Percentiles rank a stretch among this genome's conserved stretches.
Conservation (phyloP, 164 flowering plant genomes). For the Houttuynia cordata region DNA sequence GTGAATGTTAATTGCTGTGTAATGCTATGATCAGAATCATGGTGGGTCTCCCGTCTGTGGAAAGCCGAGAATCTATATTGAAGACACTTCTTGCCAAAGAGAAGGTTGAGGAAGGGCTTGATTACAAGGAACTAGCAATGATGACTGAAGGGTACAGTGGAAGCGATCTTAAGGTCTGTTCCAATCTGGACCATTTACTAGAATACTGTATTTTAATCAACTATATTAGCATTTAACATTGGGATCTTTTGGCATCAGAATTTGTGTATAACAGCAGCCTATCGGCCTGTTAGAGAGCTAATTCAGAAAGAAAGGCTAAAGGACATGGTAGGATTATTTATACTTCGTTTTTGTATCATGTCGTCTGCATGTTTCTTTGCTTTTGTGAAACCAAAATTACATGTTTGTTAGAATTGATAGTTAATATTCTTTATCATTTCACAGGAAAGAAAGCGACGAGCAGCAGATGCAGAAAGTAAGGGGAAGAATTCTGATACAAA, state of each 20-base stretch:
- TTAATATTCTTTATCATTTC: neutral
- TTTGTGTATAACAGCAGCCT: slow-evolving; percentile 86
- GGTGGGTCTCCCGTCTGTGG: slow-evolving; percentile 78
- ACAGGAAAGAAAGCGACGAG: slow-evolving; percentile 59
- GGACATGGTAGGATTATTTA: slow-evolving; percentile 40
- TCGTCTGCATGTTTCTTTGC: no score
- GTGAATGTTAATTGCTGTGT: neutral
- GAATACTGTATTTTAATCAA: neutral
- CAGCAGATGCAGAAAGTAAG: slow-evolving; percentile 32
- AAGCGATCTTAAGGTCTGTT: slow-evolving; percentile 84
- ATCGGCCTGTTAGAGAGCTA: slow-evolving; percentile 88
- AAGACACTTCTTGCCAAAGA: slow-evolving; percentile 72
- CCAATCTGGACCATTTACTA: neutral
- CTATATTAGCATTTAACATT: slow-evolving; percentile 1
- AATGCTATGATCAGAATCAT: slow-evolving; percentile 42
- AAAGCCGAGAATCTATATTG: slow-evolving; percentile 66
- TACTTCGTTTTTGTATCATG: neutral
- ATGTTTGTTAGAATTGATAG: neutral
- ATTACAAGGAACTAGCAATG: slow-evolving; percentile 69
- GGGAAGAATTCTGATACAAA: slow-evolving; percentile 27
- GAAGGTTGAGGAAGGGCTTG: slow-evolving; percentile 49
- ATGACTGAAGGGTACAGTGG: slow-evolving; percentile 95
- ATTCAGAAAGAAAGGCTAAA: slow-evolving; percentile 73
- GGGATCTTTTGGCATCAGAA: slow-evolving; percentile 42
- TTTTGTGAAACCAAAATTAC: no score